These are phyloP conservation scores for Arabis alpina DNA, from an alignment of 345 rosid genomes.

Conservation along the genomic window DNA sequence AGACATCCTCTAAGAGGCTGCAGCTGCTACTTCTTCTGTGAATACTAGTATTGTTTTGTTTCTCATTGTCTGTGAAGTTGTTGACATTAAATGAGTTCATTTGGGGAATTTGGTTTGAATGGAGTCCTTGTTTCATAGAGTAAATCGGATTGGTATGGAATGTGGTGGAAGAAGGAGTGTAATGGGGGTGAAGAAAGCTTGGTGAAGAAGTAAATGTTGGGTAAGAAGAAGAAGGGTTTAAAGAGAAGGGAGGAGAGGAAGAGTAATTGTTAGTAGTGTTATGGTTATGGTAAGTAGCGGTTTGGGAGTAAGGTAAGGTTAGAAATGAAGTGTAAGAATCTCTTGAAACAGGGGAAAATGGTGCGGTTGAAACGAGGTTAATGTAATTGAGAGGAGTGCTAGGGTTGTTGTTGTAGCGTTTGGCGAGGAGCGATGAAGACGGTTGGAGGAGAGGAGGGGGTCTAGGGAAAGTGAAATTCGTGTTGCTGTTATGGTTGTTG, in stretches of 20 bases:
- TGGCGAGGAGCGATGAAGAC: constrained; percentile 48
- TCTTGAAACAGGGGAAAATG: constrained; percentile 43
- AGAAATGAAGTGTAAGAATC: constrained; percentile 41
- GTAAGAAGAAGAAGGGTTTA: constrained; percentile 42
- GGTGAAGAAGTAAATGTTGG: constrained; percentile 36
- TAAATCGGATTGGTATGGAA: constrained; percentile 37
- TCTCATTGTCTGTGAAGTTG: constrained; percentile 35
- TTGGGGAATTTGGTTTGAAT: constrained; percentile 65
- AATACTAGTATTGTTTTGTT: constrained; percentile 11
- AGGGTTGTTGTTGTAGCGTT: constrained; percentile 43
- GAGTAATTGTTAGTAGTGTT: constrained; percentile 33
- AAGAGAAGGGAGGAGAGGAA: constrained; percentile 41
- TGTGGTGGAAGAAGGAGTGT: constrained; percentile 42
- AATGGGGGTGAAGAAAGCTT: constrained; percentile 34
- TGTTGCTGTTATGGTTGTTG: constrained; percentile 18
- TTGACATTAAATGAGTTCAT: constrained; percentile 10
- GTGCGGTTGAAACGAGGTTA: constrained; percentile 39
- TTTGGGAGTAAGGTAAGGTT: constrained; percentile 35
- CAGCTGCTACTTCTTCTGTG: constrained; percentile 42
- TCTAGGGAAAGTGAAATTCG: constrained; percentile 46
- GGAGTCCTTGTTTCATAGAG: constrained; percentile 63
- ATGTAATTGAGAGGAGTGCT: constrained; percentile 29
- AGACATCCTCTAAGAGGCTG: constrained; percentile 61
- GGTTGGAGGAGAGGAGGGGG: constrained; percentile 56
- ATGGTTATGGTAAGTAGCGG: constrained; percentile 36